Evolutionary conservation across 805 yeast species (phyloP), one percentile per base, ranked within the genome.

Genomic region (Candida tammaniensis): DNA sequence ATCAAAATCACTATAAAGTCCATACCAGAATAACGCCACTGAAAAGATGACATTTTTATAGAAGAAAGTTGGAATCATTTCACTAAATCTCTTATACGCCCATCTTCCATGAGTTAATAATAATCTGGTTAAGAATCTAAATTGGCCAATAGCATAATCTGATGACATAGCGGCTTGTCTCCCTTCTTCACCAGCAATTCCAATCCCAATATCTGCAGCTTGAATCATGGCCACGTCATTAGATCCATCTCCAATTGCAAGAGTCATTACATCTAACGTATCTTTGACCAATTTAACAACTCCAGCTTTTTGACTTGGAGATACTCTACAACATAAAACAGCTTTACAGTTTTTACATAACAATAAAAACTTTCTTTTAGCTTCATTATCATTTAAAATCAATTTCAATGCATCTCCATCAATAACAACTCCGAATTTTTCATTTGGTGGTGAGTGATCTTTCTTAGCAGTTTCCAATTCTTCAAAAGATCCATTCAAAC

Each of bases 191-290:
- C 95, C 95, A 3, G 89, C 89, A 53, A 85, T 85, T 63, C 95
- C 95, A 36, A 85, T 84, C 51, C 95, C 95, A 29, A 85, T 82
- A 59, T 85, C 81, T 1, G 94, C 93, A 18, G 88, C 80, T 57
- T 85, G 95, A 46, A 85, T 85, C 95, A 85, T 85, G 9, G 94
- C 89, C 43, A 85, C 95, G 62, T 85, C 95, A 54, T 85, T 85
- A 14, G 93, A 80, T 36, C 95, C 95, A 60, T 85, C 95, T 47
- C 95, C 95, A 54, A 85, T 83, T 6, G 93, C 91, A 38, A 85
- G 61, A 1, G 94, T 85, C 89, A 85, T 85, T 18, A 85, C 95
- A 43, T 78, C 79, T 30, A 85, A 64, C 12, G 78, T 72, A 18
- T 79, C 76, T 52, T 82, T 84, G n/a, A 85, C 93, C 44, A 85